These are phyloP conservation scores for Paracoccidioides lutzii DNA, from an alignment of 2,329 filamentous ascomycete species.

Conservation along the genomic window DNA sequence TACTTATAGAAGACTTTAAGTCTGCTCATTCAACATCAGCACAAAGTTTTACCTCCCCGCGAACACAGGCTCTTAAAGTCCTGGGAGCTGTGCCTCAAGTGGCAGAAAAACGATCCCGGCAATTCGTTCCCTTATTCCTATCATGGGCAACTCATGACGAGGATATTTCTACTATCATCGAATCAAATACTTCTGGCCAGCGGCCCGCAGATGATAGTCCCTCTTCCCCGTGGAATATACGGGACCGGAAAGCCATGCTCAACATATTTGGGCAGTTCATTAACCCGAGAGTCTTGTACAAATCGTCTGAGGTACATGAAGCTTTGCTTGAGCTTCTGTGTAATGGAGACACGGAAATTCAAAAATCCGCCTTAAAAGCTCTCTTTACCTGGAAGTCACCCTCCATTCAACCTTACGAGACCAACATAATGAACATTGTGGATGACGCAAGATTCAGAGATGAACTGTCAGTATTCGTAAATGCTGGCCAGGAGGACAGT, in stretches of 20 bases:
- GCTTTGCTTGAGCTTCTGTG: constrained; percentile 62
- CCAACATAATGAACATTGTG: constrained; percentile 72
- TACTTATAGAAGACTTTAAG: constrained; percentile 53
- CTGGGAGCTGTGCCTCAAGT: constrained; percentile 59
- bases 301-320: constrained; percentile 59
- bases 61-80: constrained; percentile 68
- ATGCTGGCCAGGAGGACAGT: constrained; percentile 51
- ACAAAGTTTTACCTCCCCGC: constrained; percentile 38
- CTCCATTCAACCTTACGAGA: constrained; percentile 62
- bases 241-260: constrained; percentile 72
- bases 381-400: constrained; percentile 81
- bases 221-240: constrained; percentile 29
- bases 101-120: constrained; percentile 74
- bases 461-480: constrained; percentile 79
- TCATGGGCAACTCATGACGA: constrained; percentile 56
- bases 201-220: constrained; percentile 12
- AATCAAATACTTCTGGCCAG: constrained; percentile 16
- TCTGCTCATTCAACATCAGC: constrained; percentile 39
- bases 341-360: constrained; percentile 83
- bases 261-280: constrained; percentile 69
- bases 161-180: constrained; percentile 18
- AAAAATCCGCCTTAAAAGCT: constrained; percentile 71
- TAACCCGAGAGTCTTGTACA: constrained; percentile 76
- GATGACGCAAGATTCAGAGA: constrained; percentile 89
- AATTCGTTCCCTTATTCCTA: constrained; percentile 73